Evolutionary conservation across 1,284 basidiomycete species (phyloP), one percentile per base, ranked within the genome.

Genomic region (Grifola frondosa): DNA sequence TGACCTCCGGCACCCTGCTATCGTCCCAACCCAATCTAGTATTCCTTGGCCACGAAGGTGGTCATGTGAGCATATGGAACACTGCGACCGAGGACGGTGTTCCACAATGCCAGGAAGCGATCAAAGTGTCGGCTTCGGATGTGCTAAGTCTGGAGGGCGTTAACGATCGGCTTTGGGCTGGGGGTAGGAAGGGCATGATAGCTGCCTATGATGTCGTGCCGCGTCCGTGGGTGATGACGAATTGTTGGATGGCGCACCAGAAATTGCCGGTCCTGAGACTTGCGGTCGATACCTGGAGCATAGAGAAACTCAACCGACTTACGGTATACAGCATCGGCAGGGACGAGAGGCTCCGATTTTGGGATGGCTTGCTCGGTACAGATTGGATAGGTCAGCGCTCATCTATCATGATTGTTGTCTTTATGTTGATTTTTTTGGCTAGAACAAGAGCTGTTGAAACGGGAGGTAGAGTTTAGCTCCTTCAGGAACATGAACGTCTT

Each of bases 21-120:
- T 86, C 90, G 0, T 75, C 84, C 0, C 69, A 78, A 9, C 81
- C 84, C 0, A 72, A 77, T 2, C 65, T 70, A 15, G 85, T 91
- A 22, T 98, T 85, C 57, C 71, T 99, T n/a, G 93, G 90, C 0
- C 96, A 99, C 58, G 95, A 98, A 63, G 92, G 89, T 31, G 97
- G 96, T 0, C 87, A 77, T 55, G 73, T 97, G 48, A 85, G 84
- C 1, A 69, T 93, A 9, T 98, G 94, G 92, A 61, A 65, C n/a
- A 50, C 78, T 8, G 67, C 67, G 2, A 69, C 68, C 0, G 67
- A 66, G 4, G 78, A 79, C 44, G 76, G 75, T 30, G 63, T 69
- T 30, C 84, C 85, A 0, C 56, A 60, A 8, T 91, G 84, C 55
- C 54, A 78, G 8, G 81, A 88, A 49, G 78, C 84, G 23, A 69